Conservation (phyloP, 306 rosid genomes). For the Inga leiocalycina region DNA sequence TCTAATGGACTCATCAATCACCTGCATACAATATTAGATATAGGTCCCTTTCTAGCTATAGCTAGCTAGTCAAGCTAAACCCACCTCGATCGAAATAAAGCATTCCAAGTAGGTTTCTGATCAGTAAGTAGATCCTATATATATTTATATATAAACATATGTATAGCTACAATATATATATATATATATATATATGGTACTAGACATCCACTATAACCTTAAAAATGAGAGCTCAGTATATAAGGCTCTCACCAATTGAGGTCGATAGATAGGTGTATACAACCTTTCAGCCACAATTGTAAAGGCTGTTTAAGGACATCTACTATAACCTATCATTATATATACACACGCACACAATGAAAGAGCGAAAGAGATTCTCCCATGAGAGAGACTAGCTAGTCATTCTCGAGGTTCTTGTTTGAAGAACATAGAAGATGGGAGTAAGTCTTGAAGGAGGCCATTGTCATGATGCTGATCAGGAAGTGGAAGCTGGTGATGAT, state of each 20-base stretch:
- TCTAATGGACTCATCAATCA: conserved; percentile 27
- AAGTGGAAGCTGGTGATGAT: conserved; percentile 22
- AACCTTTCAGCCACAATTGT: too few species aligned
- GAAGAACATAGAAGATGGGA: conserved; percentile 74
- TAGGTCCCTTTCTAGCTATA: conserved; percentile 2
- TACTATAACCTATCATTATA: too few species aligned
- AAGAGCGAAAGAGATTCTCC: neutral
- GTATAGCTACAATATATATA: neutral
- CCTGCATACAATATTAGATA: conserved; percentile 16
- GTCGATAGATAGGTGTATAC: too few species aligned
- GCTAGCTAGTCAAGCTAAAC: conserved; percentile 16
- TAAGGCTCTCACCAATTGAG: too few species aligned
- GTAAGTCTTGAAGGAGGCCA: conserved; percentile 77
- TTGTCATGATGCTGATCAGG: conserved; percentile 32
- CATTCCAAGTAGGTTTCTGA: conserved; percentile 10
- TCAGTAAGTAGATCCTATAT: neutral
- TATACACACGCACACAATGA: conserved; percentile 15
- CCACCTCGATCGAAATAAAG: conserved; percentile 7
- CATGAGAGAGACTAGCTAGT: neutral
- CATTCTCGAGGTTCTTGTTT: conserved; percentile 54
- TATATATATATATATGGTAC: neutral
- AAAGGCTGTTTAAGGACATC: too few species aligned
- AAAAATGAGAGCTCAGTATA: too few species aligned
- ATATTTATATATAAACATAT: conserved; percentile 17
- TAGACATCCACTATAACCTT: neutral